Percentiles rank a stretch among this genome's conserved stretches.
Conservation (phyloP, 208 protist species). For the Crithidia fasciculata region DNA sequence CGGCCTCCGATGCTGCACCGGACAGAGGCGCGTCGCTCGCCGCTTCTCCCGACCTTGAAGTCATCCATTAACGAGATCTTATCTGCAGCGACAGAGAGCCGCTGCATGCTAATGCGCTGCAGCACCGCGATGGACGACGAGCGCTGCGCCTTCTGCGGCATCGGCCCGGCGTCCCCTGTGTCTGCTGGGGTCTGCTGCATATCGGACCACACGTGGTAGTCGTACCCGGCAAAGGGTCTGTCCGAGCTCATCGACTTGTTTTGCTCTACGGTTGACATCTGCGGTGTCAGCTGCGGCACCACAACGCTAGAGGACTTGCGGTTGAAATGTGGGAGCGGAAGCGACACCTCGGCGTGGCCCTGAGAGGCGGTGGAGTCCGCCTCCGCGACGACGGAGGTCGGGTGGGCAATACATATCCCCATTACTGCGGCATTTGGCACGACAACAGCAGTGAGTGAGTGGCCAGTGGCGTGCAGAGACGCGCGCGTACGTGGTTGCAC, state of each 20-base stretch:
- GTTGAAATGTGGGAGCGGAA: neutral
- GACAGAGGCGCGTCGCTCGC: neutral
- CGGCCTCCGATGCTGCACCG: constrained; percentile 29
- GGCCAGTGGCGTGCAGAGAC: no score
- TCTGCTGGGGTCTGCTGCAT: constrained; percentile 11
- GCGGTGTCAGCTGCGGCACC: neutral
- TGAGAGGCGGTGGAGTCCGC: neutral
- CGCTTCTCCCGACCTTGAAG: constrained; percentile 9
- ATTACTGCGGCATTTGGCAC: neutral
- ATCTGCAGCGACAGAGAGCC: constrained; percentile 19
- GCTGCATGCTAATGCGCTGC: constrained; percentile 41
- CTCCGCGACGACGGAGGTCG: constrained; percentile 5
- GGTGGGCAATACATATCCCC: constrained; percentile 12
- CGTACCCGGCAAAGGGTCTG: constrained; percentile 23
- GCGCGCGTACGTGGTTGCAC: no score
- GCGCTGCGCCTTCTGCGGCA: constrained; percentile 17
- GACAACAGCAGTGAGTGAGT: no score
- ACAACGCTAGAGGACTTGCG: neutral
- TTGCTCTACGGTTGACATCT: neutral
- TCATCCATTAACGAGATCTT: constrained; percentile 26
- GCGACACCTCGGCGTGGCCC: no score
- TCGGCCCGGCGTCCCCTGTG: neutral
- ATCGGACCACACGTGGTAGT: constrained; percentile 22
- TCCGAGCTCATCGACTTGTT: constrained; percentile 15
- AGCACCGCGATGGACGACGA: constrained; percentile 40